Evolutionary conservation across 768 basidiomycete genomes (phyloP).

Genomic region (Leucocoprinus leucothites): DNA sequence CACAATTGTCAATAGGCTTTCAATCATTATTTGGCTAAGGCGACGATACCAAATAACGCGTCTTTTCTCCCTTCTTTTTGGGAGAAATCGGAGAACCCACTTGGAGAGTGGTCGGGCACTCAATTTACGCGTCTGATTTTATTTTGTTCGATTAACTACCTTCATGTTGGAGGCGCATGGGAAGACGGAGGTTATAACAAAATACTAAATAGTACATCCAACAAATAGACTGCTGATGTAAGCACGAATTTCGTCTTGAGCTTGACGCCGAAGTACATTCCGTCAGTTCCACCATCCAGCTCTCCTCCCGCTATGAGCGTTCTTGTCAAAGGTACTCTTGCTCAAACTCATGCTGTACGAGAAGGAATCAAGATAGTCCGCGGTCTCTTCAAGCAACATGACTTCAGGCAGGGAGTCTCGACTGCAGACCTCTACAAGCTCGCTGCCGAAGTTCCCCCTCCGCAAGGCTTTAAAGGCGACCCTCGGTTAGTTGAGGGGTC

Average conservation of each 20-base stretch:
- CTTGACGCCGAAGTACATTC: background rate
- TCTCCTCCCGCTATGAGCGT: conserved; percentile 2
- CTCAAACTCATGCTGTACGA: background rate
- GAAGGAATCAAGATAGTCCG: conserved; percentile 4
- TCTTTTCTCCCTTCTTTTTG: no score
- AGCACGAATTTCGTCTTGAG: background rate
- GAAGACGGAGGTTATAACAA: no score
- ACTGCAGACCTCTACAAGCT: background rate
- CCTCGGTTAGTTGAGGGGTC: background rate
- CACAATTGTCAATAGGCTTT: no score
- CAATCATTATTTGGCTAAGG: no score
- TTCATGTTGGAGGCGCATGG: no score
- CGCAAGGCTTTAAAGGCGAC: background rate
- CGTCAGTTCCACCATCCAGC: no score
- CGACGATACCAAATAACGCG: no score
- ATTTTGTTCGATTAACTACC: no score
- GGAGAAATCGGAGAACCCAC: no score
- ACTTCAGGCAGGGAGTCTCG: background rate
- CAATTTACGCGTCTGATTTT: no score
- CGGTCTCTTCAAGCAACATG: background rate
- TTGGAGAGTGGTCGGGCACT: no score
- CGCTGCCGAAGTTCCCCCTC: background rate
- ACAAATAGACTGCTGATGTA: background rate
- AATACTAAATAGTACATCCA: no score
- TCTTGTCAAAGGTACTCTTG: background rate